Base-by-base conservation (phyloP, 2,329 filamentous ascomycete genomes). In the Neoarthrinium moseri region DNA sequence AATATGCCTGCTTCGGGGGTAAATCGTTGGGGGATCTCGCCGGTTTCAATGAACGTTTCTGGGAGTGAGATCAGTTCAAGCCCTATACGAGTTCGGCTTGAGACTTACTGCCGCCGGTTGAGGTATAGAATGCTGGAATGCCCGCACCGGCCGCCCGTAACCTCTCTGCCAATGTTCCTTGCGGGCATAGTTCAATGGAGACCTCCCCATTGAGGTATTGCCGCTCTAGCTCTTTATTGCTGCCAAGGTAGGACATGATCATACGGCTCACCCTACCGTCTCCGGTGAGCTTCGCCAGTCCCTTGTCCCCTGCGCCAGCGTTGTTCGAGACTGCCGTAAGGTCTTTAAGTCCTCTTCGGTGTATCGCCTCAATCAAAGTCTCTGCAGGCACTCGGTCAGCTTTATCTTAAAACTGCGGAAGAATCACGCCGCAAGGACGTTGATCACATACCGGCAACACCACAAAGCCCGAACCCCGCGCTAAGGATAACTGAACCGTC, bases 251-350 rank as follows among this genome's bases (percentile, higher is more conserved):
- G 5, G 84, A 89, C 18, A 89, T 73, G 49, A 91, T 83, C 62
- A 91, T 80, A 47, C 86, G 82, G 50, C 80, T 75, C 30, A 92
- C 74, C 57, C 90, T 87, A 11, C 86, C 86, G 0, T 82, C 80
- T 45, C 82, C 77, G 1, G 86, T 80, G 23, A 91, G 75, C 7
- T 81, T 77, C 1, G 86, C 82, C 13, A 92, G 70, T 1, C 88
- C 88, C 4, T 77, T 80, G 22, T 83, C 81, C 30, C 86, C 81
- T 23, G 83, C 75, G 21, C 88, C 88, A 6, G 87, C 87, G 61
- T 92, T 92, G 62, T 92, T 92, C 41, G 87, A 91, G 2, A 91
- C 84, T 17, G 86, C 87, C 1, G 86, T 90, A 23, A 92, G 73
- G 2, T 81, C 73, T 4, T 83, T 78, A 5, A 72, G 69, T 5